Evolutionary conservation across 257 asterid species (phyloP).

Genomic region (Linderniella brevidens): DNA sequence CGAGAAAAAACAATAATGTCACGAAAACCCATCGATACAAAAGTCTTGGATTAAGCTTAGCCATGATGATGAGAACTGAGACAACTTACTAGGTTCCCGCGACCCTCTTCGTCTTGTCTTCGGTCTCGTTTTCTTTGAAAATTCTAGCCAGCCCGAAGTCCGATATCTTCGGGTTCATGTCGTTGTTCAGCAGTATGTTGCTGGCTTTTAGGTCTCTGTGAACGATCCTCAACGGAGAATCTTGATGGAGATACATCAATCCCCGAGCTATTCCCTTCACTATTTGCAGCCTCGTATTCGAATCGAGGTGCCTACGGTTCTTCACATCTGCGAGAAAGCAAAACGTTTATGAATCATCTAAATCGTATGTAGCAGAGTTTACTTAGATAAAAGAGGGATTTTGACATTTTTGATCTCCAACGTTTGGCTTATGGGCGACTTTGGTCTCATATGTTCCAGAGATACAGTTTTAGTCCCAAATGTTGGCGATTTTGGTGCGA

Average conservation of each 20-base stretch:
- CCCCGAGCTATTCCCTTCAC: slow-evolving; percentile 57
- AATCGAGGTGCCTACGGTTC: slow-evolving; percentile 30
- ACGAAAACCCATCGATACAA: not conserved
- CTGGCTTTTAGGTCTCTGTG: slow-evolving; percentile 75
- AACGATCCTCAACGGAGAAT: slow-evolving; percentile 56
- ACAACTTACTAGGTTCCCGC: slow-evolving; percentile 63
- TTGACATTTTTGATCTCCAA: no score
- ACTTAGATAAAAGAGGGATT: no score
- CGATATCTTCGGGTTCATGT: slow-evolving; percentile 60
- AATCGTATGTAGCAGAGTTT: no score
- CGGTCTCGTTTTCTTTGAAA: slow-evolving; percentile 56
- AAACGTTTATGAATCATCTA: not conserved
- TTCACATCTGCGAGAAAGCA: slow-evolving; percentile 22
- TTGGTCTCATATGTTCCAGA: no score
- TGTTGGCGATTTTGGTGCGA: no score
- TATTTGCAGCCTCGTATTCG: slow-evolving; percentile 50
- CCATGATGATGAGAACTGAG: no score
- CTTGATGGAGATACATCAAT: slow-evolving; percentile 63
- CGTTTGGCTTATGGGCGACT: no score
- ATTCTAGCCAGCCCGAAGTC: slow-evolving; percentile 84
- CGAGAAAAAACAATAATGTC: not conserved
- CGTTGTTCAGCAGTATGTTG: slow-evolving; percentile 51
- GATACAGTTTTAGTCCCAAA: no score
- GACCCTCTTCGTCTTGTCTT: slow-evolving; percentile 50
- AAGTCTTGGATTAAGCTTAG: no score